Base-by-base conservation (phyloP, 2,329 filamentous ascomycete species). In the Colletotrichum paranaense region DNA sequence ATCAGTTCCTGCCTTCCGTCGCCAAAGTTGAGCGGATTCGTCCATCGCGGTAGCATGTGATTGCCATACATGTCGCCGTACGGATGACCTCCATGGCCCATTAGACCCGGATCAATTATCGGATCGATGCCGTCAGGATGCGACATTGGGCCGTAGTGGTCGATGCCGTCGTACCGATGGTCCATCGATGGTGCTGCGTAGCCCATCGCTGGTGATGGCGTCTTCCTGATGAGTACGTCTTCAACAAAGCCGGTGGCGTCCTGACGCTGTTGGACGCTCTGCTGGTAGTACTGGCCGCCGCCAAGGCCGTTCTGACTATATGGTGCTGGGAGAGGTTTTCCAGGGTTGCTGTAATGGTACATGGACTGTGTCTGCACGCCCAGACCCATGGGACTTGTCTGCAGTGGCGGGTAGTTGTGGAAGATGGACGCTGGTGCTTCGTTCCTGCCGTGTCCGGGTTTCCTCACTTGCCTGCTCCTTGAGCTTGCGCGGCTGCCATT, bases 211-310 rank as follows among this genome's bases (percentile, higher is more conserved):
- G 81, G 81, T 11, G 81, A 84, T 26, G 77, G 78, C n/a, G 83
- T 81, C 64, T 79, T 81, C 73, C 79, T 79, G 73, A 81, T 78
- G 30, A 81, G 67, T 58, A 80, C 75, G 62, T 82, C 80, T 70
- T 81, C 80, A 42, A 80, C 76, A 62, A 74, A 68, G 56, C 75
- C 72, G 32, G 73, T 73, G 76, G 62, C 60, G 60, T 78, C 74
- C 63, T 77, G 76, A 62, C 76, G 76, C 59, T 78, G 74, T 30
- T 79, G 76, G 26, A 77, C 71, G 67, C 76, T 77, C 57, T 84
- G 83, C 64, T 84, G 83, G 75, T 84, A 84, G 75, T 84, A 82
- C 35, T 81, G 81, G 46, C 77, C 77, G 11, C 77, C 76, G 1
- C 75, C 73, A 16, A 82, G 70, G 22, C 77, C 75, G 2, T 78